A percentile compares a stretch with the other conserved stretches of the same genome.
phyloP scores from a whole-genome alignment of 2,329 filamentous ascomycete species.

The Pezicula neosporulosa region DNA sequence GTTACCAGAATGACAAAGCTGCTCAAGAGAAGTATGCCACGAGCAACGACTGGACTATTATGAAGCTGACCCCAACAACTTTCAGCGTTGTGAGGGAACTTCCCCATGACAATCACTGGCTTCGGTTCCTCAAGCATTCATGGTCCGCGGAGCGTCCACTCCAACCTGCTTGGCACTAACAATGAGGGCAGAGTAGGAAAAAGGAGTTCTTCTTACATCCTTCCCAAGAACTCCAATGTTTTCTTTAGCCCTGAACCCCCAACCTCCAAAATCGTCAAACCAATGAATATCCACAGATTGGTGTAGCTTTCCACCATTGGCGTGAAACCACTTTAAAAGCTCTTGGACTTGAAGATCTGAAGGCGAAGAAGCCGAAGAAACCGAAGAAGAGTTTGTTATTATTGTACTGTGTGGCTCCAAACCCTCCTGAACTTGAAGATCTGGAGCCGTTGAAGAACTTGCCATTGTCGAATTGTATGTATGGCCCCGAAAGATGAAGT shows the following conservation, averaged over 20 bases:
- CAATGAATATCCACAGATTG: conserved; percentile 49
- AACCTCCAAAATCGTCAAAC: conserved; percentile 36
- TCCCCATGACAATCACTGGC: too few relatives aligned
- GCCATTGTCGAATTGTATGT: too few relatives aligned
- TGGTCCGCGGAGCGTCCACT: too few relatives aligned
- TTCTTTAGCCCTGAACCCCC: conserved; percentile 32
- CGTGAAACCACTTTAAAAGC: conserved; percentile 46
- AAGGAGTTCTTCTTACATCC: not conserved
- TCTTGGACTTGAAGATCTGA: conserved; percentile 19
- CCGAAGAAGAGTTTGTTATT: not conserved
- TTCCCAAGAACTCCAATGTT: conserved; percentile 14
- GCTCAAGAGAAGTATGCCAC: too few relatives aligned
- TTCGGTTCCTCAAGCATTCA: too few relatives aligned
- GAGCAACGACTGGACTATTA: too few relatives aligned
- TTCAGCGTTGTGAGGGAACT: too few relatives aligned
- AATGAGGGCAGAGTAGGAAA: not conserved
- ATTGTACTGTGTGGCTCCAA: not conserved
- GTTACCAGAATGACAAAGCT: too few relatives aligned
- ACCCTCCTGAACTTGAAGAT: not conserved
- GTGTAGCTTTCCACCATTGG: conserved; percentile 45
- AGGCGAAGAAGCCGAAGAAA: too few relatives aligned
- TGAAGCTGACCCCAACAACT: too few relatives aligned
- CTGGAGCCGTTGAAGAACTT: not conserved
- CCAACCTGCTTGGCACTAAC: too few relatives aligned
- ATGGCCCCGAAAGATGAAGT: too few relatives aligned